Base-by-base conservation (phyloP, 2,329 filamentous ascomycete genomes). In the Hypoxylon sp. region DNA sequence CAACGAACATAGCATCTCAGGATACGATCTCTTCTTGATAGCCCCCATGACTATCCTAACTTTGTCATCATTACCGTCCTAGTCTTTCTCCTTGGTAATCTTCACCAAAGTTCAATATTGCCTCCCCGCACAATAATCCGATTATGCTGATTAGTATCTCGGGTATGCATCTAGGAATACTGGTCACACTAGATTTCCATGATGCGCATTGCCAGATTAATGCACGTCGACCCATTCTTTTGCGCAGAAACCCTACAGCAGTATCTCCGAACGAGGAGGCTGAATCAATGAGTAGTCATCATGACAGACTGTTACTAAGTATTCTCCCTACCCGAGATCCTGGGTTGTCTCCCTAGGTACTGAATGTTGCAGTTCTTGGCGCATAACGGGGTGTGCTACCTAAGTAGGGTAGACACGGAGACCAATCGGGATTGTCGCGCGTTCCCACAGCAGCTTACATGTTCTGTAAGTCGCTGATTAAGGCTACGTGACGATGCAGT, bases 381-480 rank as follows among this genome's bases (percentile, higher is more conserved):
- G 34, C 55, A 38, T 57, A 41, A 2, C 13, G 25, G 17, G 23
- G 5, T 9, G 4, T 43, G 30, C n/a, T n/a, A 11, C 6, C 34
- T n/a, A 38, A n/a, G 38, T 21, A 30, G 52, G 52, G 60, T 52
- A 38, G 17, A 28, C 13, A 9, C 25, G 21, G n/a, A 7, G 10
- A 19, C 52, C 52, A 57, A 50, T 58, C 17, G 19, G 36, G 6
- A 28, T 14, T 13, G 14, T 11, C 17, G n/a, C 19, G 30, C 7
- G 17, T 13, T 13, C 11, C 34, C 21, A 17, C 25, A 38, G 14
- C 5, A 32, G 14, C 55, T 19, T 49, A 43, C 38, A 13, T 17
- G 17, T 34, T 41, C 49, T 65, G 62, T 50, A 65, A 38, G 62
- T 53, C 45, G 62, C 62, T 65, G 49, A 60, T 51, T 65, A 41